These are phyloP conservation scores for Cyberlindnera samutprakarnensis DNA, from an alignment of 805 yeast species.

Conservation along the genomic window DNA sequence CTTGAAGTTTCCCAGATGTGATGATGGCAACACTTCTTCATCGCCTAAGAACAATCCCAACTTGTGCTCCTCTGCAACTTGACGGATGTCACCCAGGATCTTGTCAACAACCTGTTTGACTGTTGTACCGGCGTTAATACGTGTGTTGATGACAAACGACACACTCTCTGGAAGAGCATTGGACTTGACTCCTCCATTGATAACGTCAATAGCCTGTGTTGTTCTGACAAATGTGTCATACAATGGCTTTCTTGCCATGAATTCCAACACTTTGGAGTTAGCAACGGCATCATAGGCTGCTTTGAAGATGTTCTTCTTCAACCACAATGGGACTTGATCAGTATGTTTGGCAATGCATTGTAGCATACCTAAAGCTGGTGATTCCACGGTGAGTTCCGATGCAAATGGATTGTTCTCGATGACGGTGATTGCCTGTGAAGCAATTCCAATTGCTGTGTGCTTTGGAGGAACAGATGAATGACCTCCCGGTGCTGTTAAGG, in stretches of 20 bases:
- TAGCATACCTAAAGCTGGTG: constrained; percentile 47
- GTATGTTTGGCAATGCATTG: constrained; percentile 55
- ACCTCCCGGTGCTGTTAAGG: constrained; percentile 61
- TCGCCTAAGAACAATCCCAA: constrained; percentile 15
- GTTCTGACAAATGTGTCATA: constrained; percentile 13
- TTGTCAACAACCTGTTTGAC: constrained; percentile 29
- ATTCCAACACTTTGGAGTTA: constrained; percentile 27
- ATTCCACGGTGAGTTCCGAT: constrained; percentile 36
- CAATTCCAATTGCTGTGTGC: constrained; percentile 66
- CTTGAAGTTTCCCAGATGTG: constrained; percentile 25
- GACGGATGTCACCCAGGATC: constrained; percentile 9
- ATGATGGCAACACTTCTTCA: constrained; percentile 6
- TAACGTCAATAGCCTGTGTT: constrained; percentile 22
- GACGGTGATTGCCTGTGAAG: constrained; percentile 42
- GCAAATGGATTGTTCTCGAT: constrained; percentile 51
- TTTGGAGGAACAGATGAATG: constrained; percentile 68
- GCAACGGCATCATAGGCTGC: constrained; percentile 29
- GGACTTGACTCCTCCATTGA: constrained; percentile 66
- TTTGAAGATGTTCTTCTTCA: constrained; percentile 27
- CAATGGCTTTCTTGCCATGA: constrained; percentile 9
- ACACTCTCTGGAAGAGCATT: constrained; percentile 65
- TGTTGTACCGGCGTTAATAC: constrained; percentile 52
- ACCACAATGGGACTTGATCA: constrained; percentile 18
- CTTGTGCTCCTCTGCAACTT: constrained; percentile 15
- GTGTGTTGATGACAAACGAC: constrained; percentile 48